These are phyloP conservation scores for Oryza coarctata DNA, from an alignment of 176 grass and related monocot genomes.

Conservation along the genomic window DNA sequence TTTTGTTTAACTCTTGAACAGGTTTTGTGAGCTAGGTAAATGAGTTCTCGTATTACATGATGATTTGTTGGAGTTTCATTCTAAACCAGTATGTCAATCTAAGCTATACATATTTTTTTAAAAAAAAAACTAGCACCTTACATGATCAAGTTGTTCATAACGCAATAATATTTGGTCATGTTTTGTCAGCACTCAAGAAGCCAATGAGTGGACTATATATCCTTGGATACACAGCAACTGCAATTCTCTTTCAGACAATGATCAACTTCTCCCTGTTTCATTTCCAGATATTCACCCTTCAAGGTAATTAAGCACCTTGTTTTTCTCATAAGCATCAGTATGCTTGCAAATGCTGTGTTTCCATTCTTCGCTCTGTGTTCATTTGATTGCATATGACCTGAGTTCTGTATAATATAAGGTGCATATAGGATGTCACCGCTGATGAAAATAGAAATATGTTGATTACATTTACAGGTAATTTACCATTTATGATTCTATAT, in stretches of 20 bases:
- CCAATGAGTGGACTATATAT: slow-evolving; percentile 94
- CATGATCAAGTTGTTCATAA: slow-evolving; percentile 15
- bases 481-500: background rate
- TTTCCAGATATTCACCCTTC: slow-evolving; percentile 97
- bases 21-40: slow-evolving; percentile 98
- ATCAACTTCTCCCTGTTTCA: slow-evolving; percentile 88
- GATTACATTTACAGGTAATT: slow-evolving; percentile 14
- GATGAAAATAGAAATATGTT: background rate
- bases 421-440: background rate
- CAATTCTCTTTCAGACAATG: slow-evolving; percentile 87
- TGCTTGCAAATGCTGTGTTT: background rate
- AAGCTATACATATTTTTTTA: slow-evolving; percentile 19
- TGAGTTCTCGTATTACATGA: slow-evolving; percentile 98
- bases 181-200: slow-evolving; percentile 64
- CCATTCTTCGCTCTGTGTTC: background rate
- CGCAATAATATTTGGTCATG: slow-evolving; percentile 6
- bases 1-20: slow-evolving; percentile 26
- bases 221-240: slow-evolving; percentile 99
- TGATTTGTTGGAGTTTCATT: slow-evolving; percentile 99
- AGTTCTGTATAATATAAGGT: background rate
- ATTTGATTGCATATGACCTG: background rate
- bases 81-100: slow-evolving; percentile 79
- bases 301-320: slow-evolving; percentile 49
- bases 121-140: slow-evolving; percentile 7
- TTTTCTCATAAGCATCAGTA: slow-evolving; percentile 42